Evolutionary conservation across 495 filamentous ascomycete species (phyloP).

Genomic region (Hypoxylon trugodes): DNA sequence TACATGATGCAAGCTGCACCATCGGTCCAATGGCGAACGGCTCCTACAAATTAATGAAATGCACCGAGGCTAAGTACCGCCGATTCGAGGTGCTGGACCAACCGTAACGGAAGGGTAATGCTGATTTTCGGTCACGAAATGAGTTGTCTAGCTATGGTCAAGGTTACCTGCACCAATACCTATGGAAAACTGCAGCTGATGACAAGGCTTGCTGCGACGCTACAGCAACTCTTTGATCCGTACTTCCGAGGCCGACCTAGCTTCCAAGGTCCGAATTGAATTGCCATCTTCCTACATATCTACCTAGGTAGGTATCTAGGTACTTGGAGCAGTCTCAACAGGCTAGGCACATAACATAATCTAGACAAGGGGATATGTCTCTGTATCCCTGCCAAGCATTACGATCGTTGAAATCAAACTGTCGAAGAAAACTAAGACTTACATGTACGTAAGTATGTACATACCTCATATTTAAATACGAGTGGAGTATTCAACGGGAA

Average conservation of each 20-base stretch:
- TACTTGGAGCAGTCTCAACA: too few relatives aligned
- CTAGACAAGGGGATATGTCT: neutral
- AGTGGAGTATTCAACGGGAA: too few relatives aligned
- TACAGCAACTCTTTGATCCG: neutral
- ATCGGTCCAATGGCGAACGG: constrained; percentile 31
- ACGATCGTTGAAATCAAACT: neutral
- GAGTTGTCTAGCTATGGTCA: constrained; percentile 22
- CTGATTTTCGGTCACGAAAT: constrained; percentile 26
- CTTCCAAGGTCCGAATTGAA: neutral
- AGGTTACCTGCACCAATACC: constrained; percentile 38
- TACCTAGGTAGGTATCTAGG: too few relatives aligned
- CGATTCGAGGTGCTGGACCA: constrained; percentile 33
- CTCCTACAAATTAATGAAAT: constrained; percentile 33
- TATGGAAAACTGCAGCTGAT: constrained; percentile 35
- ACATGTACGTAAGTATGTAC: too few relatives aligned
- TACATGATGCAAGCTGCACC: constrained; percentile 25
- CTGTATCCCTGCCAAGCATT: neutral
- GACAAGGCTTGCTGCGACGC: constrained; percentile 18
- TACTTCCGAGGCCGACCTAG: constrained; percentile 8
- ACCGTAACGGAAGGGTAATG: constrained; percentile 16
- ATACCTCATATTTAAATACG: too few relatives aligned
- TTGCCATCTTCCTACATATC: too few relatives aligned
- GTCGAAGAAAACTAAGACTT: neutral
- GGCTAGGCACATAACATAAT: too few relatives aligned
- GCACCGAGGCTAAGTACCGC: constrained; percentile 39